phyloP scores from a whole-genome alignment of 2,329 filamentous ascomycete species.

The Botrytis medusae region DNA sequence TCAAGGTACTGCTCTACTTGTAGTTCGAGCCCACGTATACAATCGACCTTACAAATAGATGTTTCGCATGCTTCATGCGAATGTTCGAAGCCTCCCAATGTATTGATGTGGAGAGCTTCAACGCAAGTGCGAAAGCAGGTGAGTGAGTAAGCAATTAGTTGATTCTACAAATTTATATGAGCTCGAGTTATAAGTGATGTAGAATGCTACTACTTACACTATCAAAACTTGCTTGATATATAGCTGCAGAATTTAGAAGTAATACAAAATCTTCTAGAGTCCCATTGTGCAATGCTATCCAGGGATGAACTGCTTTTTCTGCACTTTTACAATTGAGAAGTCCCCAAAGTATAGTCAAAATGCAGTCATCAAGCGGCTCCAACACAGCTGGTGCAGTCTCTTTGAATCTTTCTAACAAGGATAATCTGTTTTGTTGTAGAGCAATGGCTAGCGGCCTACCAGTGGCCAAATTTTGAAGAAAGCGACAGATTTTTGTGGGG shows the following conservation, averaged over 20 bases:
- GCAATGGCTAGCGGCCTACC: background rate
- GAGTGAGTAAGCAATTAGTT: slow-evolving; percentile 30
- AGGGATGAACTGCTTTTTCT: slow-evolving; percentile 2
- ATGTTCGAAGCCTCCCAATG: background rate
- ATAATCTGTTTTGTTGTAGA: background rate
- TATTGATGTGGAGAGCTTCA: slow-evolving; percentile 24
- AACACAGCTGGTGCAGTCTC: slow-evolving; percentile 6
- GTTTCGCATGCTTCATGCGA: slow-evolving; percentile 13
- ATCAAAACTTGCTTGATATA: slow-evolving; percentile 13
- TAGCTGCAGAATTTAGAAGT: slow-evolving; percentile 10
- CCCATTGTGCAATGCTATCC: slow-evolving; percentile 5
- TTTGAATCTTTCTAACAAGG: background rate
- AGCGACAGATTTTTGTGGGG: background rate
- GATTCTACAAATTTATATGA: slow-evolving; percentile 23
- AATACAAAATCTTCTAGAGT: slow-evolving; percentile 9
- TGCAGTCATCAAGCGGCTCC: slow-evolving; percentile 19
- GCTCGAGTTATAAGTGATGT: background rate
- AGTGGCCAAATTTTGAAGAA: slow-evolving; percentile 2
- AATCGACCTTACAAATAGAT: slow-evolving; percentile 26
- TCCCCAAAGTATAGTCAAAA: slow-evolving; percentile 21
- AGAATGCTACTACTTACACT: slow-evolving; percentile 2
- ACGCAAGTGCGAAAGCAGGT: slow-evolving; percentile 29
- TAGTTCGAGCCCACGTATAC: slow-evolving; percentile 13
- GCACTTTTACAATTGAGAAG: slow-evolving; percentile 14
- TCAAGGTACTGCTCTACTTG: slow-evolving; percentile 23